These are phyloP conservation scores for Monosporozyma servazzii DNA, from an alignment of 805 yeast species.

Conservation along the genomic window DNA sequence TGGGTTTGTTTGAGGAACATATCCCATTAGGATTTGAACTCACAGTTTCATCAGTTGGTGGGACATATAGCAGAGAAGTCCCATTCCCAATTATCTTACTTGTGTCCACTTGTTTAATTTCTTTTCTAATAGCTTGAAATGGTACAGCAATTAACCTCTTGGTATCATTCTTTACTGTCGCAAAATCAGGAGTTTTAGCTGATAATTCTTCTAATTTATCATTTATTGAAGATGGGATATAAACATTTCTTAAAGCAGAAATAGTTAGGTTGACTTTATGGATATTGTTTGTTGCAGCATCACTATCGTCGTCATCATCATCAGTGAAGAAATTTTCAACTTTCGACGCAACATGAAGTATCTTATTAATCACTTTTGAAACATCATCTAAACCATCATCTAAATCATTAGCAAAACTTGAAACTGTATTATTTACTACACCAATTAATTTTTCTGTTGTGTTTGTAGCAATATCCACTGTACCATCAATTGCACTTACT, in stretches of 20 bases:
- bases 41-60: constrained; percentile 23
- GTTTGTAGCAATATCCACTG: constrained; percentile 63
- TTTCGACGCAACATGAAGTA: constrained; percentile 42
- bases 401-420: constrained; percentile 46
- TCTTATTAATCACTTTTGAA: constrained; percentile 46
- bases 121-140: constrained; percentile 39
- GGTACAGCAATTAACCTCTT: constrained; percentile 48
- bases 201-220: constrained; percentile 43
- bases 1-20: constrained; percentile 34
- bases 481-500: constrained; percentile 63
- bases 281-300: constrained; percentile 15
- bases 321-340: constrained; percentile 50
- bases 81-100: constrained; percentile 17
- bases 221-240: constrained; percentile 60
- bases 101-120: constrained; percentile 30
- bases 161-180: constrained; percentile 51
- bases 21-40: constrained; percentile 20
- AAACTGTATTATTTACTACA: constrained; percentile 53
- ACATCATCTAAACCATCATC: constrained; percentile 59
- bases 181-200: constrained; percentile 54
- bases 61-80: constrained; percentile 31
- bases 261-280: constrained; percentile 46
- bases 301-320: constrained; percentile 29
- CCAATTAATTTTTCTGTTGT: constrained; percentile 55
- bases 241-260: constrained; percentile 42